These are phyloP conservation scores for Erigeron philadelphicus DNA, from an alignment of 140 eudicot species.

Conservation along the genomic window DNA sequence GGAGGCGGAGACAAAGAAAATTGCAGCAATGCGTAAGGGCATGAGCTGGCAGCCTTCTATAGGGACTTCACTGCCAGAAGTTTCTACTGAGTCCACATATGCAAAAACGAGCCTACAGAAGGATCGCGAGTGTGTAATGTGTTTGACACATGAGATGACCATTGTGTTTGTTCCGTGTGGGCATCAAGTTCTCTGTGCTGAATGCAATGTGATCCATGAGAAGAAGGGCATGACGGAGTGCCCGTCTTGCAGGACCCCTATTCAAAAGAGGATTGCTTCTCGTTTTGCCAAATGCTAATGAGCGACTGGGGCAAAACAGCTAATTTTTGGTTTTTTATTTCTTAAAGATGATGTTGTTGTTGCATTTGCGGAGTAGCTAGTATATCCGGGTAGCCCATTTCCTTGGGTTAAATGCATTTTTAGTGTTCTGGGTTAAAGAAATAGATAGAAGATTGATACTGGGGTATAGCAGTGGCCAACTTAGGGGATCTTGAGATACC, in stretches of 20 bases:
- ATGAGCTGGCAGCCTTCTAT: slow-evolving; percentile 28
- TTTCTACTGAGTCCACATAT: slow-evolving; percentile 21
- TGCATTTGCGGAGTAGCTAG: slow-evolving; percentile 1
- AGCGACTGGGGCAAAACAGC: not conserved
- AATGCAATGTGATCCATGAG: slow-evolving; percentile 50
- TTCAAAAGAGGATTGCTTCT: slow-evolving; percentile 42
- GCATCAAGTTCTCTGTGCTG: slow-evolving; percentile 57
- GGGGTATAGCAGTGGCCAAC: slow-evolving; percentile 21
- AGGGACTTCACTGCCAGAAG: slow-evolving; percentile 28
- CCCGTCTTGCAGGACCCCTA: slow-evolving; percentile 58
- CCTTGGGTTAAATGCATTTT: not conserved
- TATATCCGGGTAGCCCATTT: not conserved
- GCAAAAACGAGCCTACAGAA: slow-evolving; percentile 17
- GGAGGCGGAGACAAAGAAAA: slow-evolving; percentile 34
- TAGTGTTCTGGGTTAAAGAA: slow-evolving; percentile 10
- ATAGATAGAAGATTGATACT: not conserved
- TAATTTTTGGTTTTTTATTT: not conserved
- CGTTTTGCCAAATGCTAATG: slow-evolving; percentile 25
- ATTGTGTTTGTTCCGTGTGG: slow-evolving; percentile 75
- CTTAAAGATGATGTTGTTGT: slow-evolving; percentile 8
- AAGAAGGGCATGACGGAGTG: slow-evolving; percentile 54
- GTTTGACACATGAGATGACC: slow-evolving; percentile 50
- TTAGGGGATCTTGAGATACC: slow-evolving; percentile 20
- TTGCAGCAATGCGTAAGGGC: slow-evolving; percentile 42
- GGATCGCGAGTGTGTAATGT: slow-evolving; percentile 70